Conservation (phyloP, 495 filamentous ascomycete species). For the Tuber calosporum region DNA sequence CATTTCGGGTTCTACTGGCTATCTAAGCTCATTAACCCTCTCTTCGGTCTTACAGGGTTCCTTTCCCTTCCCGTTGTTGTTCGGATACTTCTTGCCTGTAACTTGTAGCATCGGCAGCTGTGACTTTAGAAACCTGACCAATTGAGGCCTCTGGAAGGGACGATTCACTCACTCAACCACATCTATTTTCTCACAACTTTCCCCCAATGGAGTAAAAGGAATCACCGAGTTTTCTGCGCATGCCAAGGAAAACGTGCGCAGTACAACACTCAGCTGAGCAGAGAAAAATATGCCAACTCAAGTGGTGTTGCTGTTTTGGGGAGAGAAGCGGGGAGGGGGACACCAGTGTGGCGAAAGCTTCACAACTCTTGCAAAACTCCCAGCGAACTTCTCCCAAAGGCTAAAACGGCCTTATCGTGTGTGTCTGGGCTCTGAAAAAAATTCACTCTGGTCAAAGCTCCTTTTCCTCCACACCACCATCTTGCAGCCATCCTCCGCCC, state of each 20-base stretch:
- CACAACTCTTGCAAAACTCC: conserved; percentile 3
- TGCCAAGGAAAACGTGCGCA: neutral
- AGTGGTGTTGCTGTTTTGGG: neutral
- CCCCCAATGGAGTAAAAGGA: neutral
- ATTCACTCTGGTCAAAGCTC: neutral
- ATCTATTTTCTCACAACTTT: neutral
- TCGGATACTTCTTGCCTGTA: too few species aligned
- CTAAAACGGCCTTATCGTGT: neutral
- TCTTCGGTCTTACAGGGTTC: too few species aligned
- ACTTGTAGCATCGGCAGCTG: neutral
- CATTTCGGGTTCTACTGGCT: too few species aligned
- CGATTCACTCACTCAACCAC: neutral
- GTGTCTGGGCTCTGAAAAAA: neutral
- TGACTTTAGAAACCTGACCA: neutral
- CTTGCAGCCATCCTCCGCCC: neutral
- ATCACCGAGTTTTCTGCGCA: neutral
- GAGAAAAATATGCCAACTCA: neutral
- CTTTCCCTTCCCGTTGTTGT: too few species aligned
- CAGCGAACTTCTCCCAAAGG: neutral
- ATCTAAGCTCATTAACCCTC: too few species aligned
- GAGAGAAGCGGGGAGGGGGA: neutral
- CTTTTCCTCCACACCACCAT: neutral
- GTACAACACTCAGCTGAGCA: neutral
- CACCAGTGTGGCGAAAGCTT: neutral
- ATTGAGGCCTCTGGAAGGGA: neutral